phyloP scores from a whole-genome alignment of 192 early-diverging fungal genomes.

The Pilobolus umbonatus region DNA sequence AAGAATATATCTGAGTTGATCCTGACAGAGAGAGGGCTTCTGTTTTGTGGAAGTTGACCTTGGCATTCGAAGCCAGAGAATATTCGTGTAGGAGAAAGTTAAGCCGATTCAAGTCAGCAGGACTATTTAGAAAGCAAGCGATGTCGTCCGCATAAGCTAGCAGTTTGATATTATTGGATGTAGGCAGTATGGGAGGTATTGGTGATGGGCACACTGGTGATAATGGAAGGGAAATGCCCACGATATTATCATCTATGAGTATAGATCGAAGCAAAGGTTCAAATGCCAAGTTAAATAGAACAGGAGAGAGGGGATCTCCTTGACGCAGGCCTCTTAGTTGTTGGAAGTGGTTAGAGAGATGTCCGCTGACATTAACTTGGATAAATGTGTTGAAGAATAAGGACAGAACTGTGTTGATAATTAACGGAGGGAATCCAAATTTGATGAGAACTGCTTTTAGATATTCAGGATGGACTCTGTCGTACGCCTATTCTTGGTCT shows the following conservation, averaged over 20 bases:
- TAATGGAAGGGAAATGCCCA: neutral
- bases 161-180: neutral
- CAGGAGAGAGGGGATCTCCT: constrained; percentile 24
- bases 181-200: neutral
- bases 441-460: neutral
- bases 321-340: constrained; percentile 25
- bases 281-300: constrained; percentile 24
- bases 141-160: constrained; percentile 20
- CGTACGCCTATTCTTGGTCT: too few relatives aligned
- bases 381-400: constrained; percentile 27
- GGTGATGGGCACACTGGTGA: neutral
- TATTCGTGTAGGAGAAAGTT: neutral
- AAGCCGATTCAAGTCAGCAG: neutral
- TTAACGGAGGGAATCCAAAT: constrained; percentile 12
- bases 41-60: constrained; percentile 6
- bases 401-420: neutral
- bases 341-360: neutral
- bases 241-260: neutral
- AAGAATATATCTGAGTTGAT: neutral
- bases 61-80: constrained; percentile 2
- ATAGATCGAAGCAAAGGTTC: constrained; percentile 23
- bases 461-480: constrained; percentile 15
- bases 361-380: constrained; percentile 16
- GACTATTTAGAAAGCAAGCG: neutral
- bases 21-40: neutral